A percentile compares a stretch with the other conserved stretches of the same genome.
Evolutionary conservation across 805 yeast genomes (phyloP).

Genomic region (Maudiozyma barnettii): DNA sequence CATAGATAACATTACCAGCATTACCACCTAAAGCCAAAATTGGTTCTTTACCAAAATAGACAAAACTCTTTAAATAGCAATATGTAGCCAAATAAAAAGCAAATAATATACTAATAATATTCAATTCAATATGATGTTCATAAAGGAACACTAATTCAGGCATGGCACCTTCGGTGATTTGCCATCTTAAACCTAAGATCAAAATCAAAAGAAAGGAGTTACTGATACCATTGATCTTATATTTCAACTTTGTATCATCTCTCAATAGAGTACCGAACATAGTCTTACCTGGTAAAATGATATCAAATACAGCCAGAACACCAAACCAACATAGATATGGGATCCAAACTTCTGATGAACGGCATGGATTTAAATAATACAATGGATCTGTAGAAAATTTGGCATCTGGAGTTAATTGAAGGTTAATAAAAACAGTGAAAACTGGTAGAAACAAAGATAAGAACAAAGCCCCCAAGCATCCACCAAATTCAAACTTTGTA

Average conservation of each 20-base stretch:
- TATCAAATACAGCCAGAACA: constrained; percentile 52
- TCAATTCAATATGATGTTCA: constrained; percentile 55
- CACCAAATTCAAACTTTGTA: constrained; percentile 63
- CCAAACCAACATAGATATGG: constrained; percentile 69
- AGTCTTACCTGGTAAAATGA: constrained; percentile 53
- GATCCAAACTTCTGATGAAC: constrained; percentile 40
- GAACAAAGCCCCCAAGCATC: constrained; percentile 60
- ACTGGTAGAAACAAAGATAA: constrained; percentile 62
- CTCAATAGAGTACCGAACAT: constrained; percentile 61
- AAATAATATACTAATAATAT: constrained; percentile 52
- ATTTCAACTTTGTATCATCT: constrained; percentile 61
- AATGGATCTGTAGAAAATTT: background rate
- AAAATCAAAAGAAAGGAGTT: constrained; percentile 36
- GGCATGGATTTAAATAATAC: constrained; percentile 36
- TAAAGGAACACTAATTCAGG: constrained; percentile 79
- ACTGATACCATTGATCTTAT: constrained; percentile 74
- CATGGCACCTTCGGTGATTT: constrained; percentile 41
- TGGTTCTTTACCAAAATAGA: constrained; percentile 46
- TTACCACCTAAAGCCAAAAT: constrained; percentile 84
- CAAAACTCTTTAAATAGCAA: constrained; percentile 59
- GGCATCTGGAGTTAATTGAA: constrained; percentile 45
- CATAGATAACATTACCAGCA: constrained; percentile 63
- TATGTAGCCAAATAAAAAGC: constrained; percentile 53
- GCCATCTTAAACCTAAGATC: constrained; percentile 43
- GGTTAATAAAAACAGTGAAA: constrained; percentile 48